These are phyloP conservation scores for Solanum ossicruentum DNA, from an alignment of 257 asterid species.

Conservation along the genomic window DNA sequence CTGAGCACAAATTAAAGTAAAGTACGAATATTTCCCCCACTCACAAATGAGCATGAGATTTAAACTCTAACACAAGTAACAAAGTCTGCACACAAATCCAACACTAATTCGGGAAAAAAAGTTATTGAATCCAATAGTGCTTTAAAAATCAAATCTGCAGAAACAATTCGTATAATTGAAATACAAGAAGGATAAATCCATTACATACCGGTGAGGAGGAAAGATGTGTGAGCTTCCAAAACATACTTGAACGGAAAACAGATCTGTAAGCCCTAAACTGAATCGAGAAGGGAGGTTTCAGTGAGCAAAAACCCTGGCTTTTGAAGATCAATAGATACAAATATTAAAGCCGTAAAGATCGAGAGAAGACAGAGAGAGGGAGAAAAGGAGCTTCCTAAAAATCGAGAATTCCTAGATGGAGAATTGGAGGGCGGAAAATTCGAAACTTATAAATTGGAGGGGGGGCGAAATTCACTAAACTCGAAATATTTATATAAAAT, in stretches of 20 bases:
- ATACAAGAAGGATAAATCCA: background rate
- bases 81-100: background rate
- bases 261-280: conserved; percentile 48
- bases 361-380: background rate
- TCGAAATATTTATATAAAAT: background rate
- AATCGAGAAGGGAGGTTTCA: background rate
- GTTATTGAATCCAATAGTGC: background rate
- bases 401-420: background rate
- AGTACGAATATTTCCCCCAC: background rate
- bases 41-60: background rate
- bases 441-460: background rate
- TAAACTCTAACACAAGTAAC: background rate
- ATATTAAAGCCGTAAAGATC: conserved; percentile 20
- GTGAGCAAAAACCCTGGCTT: conserved; percentile 28
- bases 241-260: conserved; percentile 35
- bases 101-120: background rate
- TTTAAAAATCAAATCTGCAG: background rate
- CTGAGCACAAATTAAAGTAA: background rate
- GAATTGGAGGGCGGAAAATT: conserved; percentile 1
- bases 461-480: conserved; percentile 9
- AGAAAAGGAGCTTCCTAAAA: background rate
- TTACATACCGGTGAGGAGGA: conserved; percentile 86
- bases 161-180: background rate
- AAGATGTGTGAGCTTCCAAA: conserved; percentile 88
- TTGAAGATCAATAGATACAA: conserved; percentile 9